Percentiles rank a stretch among this genome's conserved stretches.
phyloP scores from a whole-genome alignment of 495 filamentous ascomycete species.

The Paragyromitra xinjiangensis region DNA sequence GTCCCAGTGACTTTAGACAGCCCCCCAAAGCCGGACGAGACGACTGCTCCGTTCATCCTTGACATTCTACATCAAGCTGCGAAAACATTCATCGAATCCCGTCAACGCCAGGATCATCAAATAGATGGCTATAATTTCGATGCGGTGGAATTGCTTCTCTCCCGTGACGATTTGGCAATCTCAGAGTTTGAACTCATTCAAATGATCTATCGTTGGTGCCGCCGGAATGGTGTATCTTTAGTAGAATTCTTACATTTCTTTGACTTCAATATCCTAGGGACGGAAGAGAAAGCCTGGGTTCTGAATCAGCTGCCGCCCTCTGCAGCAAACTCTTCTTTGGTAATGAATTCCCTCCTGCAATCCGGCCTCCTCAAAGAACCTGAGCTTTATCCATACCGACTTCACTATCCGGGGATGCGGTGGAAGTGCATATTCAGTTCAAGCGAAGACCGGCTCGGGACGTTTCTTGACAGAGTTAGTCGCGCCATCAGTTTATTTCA shows the following conservation, averaged over 20 bases:
- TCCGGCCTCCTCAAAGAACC: conserved; percentile 58
- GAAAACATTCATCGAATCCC: conserved; percentile 22
- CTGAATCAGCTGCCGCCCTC: conserved; percentile 59
- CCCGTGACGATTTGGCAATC: conserved; percentile 60
- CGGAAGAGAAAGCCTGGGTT: conserved; percentile 62
- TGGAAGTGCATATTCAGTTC: conserved; percentile 64
- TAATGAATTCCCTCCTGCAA: conserved; percentile 61
- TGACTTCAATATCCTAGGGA: conserved; percentile 60
- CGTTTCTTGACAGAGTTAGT: conserved; percentile 58
- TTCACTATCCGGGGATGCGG: conserved; percentile 59
- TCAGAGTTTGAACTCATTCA: conserved; percentile 64
- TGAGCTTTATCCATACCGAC: conserved; percentile 59
- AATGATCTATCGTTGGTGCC: conserved; percentile 61
- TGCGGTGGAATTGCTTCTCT: conserved; percentile 61
- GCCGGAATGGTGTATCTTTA: conserved; percentile 55
- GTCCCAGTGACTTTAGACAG: conserved; percentile 61
- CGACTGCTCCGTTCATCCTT: conserved; percentile 60
- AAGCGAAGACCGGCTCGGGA: conserved; percentile 59
- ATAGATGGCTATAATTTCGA: conserved; percentile 57
- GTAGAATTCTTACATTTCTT: conserved; percentile 60
- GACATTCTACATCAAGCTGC: conserved; percentile 62
- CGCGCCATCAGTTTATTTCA: conserved; percentile 61
- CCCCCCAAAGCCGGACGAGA: conserved; percentile 55
- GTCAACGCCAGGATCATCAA: conserved; percentile 2
- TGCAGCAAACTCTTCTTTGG: conserved; percentile 51